phyloP scores from a whole-genome alignment of 2,329 filamentous ascomycete species.

The Colletotrichum lupini region DNA sequence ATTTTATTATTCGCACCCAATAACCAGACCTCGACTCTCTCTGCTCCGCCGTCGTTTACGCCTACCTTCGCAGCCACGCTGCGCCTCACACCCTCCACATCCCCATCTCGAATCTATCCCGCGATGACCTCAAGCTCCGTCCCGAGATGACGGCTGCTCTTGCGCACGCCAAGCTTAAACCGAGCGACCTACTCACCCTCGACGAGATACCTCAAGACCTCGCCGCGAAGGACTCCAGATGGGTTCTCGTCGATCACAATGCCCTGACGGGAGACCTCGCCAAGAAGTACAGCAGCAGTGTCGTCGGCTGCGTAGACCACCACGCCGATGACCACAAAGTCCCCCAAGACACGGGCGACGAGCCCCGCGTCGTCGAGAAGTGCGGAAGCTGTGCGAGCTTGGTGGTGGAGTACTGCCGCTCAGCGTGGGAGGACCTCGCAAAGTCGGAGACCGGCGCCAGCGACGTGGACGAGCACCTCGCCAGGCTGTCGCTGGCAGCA shows the following conservation, averaged over 20 bases:
- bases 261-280: conserved; percentile 72
- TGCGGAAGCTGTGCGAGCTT: conserved; percentile 81
- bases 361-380: conserved; percentile 71
- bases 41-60: conserved; percentile 77
- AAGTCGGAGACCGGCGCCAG: conserved; percentile 34
- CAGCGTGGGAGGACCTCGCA: conserved; percentile 67
- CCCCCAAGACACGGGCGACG: conserved; percentile 52
- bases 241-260: conserved; percentile 87
- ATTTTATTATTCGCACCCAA: neutral
- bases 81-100: conserved; percentile 70
- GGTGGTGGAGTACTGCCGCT: conserved; percentile 68
- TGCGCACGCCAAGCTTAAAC: conserved; percentile 65
- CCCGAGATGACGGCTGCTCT: conserved; percentile 78
- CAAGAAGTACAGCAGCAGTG: conserved; percentile 59
- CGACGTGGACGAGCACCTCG: conserved; percentile 66
- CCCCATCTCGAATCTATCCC: conserved; percentile 77
- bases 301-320: conserved; percentile 80
- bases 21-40: conserved; percentile 81
- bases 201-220: conserved; percentile 60
- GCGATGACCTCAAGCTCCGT: conserved; percentile 75
- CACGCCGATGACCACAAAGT: conserved; percentile 78
- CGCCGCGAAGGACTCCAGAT: conserved; percentile 67
- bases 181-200: conserved; percentile 72
- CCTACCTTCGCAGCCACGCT: conserved; percentile 76
- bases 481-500: conserved; percentile 74